These are phyloP conservation scores for Fusarium keratoplasticum DNA, from an alignment of 2,329 filamentous ascomycete genomes.

Conservation along the genomic window DNA sequence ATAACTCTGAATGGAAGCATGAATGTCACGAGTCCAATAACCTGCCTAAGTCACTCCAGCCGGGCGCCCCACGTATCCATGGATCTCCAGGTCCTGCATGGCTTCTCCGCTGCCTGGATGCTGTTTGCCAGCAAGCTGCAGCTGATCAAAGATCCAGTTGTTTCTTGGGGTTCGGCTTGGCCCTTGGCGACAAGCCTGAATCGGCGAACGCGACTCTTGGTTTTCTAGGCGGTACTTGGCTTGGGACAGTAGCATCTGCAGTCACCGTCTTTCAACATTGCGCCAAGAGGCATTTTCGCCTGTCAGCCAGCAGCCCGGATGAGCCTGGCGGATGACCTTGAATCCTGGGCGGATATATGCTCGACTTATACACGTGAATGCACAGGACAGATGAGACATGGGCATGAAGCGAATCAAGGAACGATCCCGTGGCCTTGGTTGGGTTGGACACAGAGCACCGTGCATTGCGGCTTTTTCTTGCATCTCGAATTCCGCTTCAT, in stretches of 20 bases:
- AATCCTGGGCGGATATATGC: conserved; percentile 7
- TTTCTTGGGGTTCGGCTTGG: conserved; percentile 2
- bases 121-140: background rate
- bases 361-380: conserved; percentile 5
- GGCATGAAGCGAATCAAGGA: conserved; percentile 1
- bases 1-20: background rate
- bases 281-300: background rate
- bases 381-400: background rate
- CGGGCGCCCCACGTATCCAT: background rate
- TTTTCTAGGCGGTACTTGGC: background rate
- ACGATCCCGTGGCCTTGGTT: conserved; percentile 3
- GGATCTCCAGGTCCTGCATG: background rate
- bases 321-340: conserved; percentile 18
- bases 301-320: background rate
- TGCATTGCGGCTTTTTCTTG: conserved; percentile 25
- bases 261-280: background rate
- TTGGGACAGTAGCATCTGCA: background rate
- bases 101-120: background rate
- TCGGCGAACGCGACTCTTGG: conserved; percentile 5
- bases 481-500: background rate
- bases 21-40: conserved; percentile 1
- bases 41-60: background rate
- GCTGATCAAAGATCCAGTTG: background rate
- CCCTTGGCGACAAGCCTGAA: background rate
- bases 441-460: background rate